Percentiles rank a stretch among this genome's conserved stretches.
These are phyloP conservation scores for Alternaria hordeiaustralica DNA, from an alignment of 2,329 filamentous ascomycete genomes.

Conservation along the genomic window DNA sequence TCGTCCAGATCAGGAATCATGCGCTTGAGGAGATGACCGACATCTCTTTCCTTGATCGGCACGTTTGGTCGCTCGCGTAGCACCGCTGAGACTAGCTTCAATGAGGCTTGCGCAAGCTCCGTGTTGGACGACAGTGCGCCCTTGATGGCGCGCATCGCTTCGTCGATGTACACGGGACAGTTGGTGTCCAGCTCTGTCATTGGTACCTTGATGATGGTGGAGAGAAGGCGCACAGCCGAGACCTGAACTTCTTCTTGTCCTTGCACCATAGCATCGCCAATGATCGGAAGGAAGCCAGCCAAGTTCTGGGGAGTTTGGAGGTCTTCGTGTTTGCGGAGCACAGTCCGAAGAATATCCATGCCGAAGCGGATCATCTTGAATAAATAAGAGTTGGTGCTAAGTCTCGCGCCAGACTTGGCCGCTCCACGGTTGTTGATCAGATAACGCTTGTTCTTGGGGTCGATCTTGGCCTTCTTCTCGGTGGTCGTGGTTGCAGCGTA, in stretches of 20 bases:
- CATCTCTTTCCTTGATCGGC: constrained; percentile 76
- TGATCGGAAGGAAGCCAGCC: constrained; percentile 82
- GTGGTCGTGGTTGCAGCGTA: constrained; percentile 68
- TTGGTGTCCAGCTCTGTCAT: constrained; percentile 72
- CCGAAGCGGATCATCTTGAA: constrained; percentile 90
- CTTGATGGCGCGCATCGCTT: constrained; percentile 82
- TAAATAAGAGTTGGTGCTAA: constrained; percentile 76
- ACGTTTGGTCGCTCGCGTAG: constrained; percentile 81
- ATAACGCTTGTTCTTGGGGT: constrained; percentile 68
- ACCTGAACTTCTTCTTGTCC: constrained; percentile 93
- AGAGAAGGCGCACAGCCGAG: constrained; percentile 83
- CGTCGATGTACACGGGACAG: constrained; percentile 79
- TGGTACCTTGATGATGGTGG: constrained; percentile 83
- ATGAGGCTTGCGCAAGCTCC: constrained; percentile 82
- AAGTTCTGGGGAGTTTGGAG: constrained; percentile 82
- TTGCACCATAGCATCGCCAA: constrained; percentile 84
- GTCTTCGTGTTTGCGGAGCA: constrained; percentile 84
- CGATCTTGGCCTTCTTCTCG: constrained; percentile 35
- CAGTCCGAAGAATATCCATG: constrained; percentile 81
- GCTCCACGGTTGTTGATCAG: constrained; percentile 78
- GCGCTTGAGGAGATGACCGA: constrained; percentile 82
- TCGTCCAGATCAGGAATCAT: constrained; percentile 90
- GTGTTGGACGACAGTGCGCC: constrained; percentile 78
- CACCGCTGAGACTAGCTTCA: constrained; percentile 87
- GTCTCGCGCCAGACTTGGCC: constrained; percentile 74